A percentile compares a stretch with the other conserved stretches of the same genome.
These are phyloP conservation scores for Raffaelea albimanens DNA, from an alignment of 2,329 filamentous ascomycete species.

Conservation along the genomic window DNA sequence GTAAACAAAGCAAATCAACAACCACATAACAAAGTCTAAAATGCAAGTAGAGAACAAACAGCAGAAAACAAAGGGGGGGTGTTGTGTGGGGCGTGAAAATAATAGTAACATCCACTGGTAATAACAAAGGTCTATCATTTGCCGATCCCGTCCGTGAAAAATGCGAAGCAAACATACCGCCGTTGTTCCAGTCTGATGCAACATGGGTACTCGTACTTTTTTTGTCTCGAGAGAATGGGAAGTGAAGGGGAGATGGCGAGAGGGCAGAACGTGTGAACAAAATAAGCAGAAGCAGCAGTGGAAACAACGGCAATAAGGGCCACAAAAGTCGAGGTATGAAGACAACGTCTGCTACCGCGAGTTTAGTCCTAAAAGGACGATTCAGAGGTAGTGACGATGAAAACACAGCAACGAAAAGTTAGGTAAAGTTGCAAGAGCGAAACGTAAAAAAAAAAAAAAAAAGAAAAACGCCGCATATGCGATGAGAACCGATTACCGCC, in stretches of 20 bases:
- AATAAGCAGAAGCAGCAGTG: slow-evolving; percentile 6
- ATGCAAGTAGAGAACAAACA: neutral
- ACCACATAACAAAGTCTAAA: neutral
- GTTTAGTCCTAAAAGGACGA: slow-evolving; percentile 5
- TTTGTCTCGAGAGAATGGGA: slow-evolving; percentile 8
- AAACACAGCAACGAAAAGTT: slow-evolving; percentile 3
- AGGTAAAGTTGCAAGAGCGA: slow-evolving; percentile 10
- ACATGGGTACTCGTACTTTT: slow-evolving; percentile 22
- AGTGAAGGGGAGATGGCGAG: neutral
- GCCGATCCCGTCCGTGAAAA: slow-evolving; percentile 21
- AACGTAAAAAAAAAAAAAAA: slow-evolving; percentile 17
- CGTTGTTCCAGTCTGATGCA: slow-evolving; percentile 27
- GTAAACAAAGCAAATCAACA: neutral
- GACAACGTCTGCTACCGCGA: neutral
- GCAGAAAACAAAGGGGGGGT: neutral
- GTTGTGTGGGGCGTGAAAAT: no score
- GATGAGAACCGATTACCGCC: slow-evolving; percentile 11
- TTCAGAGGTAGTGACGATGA: no score
- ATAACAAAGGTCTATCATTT: slow-evolving; percentile 23
- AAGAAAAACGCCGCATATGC: slow-evolving; percentile 17
- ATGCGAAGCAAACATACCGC: slow-evolving; percentile 26
- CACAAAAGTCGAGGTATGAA: neutral
- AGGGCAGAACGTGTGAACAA: slow-evolving; percentile 10
- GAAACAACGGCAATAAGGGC: slow-evolving; percentile 1
- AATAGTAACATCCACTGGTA: slow-evolving; percentile 5